These are phyloP conservation scores for Paecilomyces dactylethromorphus DNA, from an alignment of 2,329 filamentous ascomycete genomes.

Conservation along the genomic window DNA sequence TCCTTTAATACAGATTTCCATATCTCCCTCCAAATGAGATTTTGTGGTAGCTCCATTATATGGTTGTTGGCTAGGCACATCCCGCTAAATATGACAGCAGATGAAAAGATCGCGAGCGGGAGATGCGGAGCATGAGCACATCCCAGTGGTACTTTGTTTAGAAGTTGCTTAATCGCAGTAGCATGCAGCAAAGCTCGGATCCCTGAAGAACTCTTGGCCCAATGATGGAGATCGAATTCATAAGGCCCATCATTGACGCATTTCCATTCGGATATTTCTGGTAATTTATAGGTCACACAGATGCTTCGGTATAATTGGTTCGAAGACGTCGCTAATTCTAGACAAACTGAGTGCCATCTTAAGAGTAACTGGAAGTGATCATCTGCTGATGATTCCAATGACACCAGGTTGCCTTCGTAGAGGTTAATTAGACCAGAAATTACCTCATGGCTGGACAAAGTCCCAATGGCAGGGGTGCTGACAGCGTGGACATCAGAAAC, in stretches of 20 bases:
- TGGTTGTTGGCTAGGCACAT: conserved; percentile 4
- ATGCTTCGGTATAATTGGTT: conserved; percentile 7
- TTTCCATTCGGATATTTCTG: background rate
- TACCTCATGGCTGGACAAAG: conserved; percentile 2
- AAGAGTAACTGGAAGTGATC: conserved; percentile 2
- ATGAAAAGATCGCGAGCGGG: conserved; percentile 10
- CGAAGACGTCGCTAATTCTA: conserved; percentile 9
- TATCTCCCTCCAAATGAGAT: background rate
- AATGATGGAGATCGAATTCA: conserved; percentile 3
- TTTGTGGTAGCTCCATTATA: background rate
- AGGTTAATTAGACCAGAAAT: conserved; percentile 7
- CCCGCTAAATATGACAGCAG: conserved; percentile 5
- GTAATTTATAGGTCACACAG: background rate
- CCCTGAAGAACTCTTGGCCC: conserved; percentile 7
- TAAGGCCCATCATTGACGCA: background rate
- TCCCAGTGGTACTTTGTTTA: conserved; percentile 6
- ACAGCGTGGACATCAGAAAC: conserved; percentile 8
- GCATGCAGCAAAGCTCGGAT: conserved; percentile 9
- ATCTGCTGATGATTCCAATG: background rate
- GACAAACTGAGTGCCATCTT: conserved; percentile 13
- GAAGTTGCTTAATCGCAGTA: conserved; percentile 5
- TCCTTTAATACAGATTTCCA: background rate
- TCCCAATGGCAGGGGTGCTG: conserved; percentile 3
- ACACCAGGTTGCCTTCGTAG: conserved; percentile 4
- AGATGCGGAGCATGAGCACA: conserved; percentile 9